Evolutionary conservation across 768 basidiomycete species (phyloP), one percentile per base, ranked within the genome.

Genomic region (Phlegmacium glaucopus): DNA sequence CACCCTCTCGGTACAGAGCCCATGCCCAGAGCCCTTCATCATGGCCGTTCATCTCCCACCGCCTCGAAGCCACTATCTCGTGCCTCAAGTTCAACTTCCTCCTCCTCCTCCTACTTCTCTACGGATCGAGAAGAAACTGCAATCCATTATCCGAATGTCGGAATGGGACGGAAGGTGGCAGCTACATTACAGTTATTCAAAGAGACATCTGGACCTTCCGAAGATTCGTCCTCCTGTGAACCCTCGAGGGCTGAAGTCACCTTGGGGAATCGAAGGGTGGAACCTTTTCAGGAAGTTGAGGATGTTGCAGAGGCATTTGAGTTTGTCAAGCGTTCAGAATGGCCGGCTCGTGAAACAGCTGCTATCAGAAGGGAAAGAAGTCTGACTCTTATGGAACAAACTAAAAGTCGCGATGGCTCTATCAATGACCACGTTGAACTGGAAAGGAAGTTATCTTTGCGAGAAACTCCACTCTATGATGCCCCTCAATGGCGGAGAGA

Each of bases 301-400:
- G 81, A 87, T 37, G 77, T 79, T 18, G 78, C 85, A 51, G 76
- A 86, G 13, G 77, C 83, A 59, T 90, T 82, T 59, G 80, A 90
- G 70, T 90, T 89, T 56, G 86, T 90, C 39, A 90, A 88, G 61
- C 79, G 89, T 36, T 82, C 90, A 12, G 89, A 87, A 54, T 90
- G 90, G 90, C 87, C 85, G 1, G 87, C 88, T 62, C 79, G 85
- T 34, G 89, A 89, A 67, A 71, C 79, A 5, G 85, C 82, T 46
- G 85, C 83, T 15, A 70, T 83, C 41, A 74, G 87, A 47, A 72
- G 87, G 48, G 83, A 87, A 60, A 81, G 77, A 63, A 89, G 87
- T 59, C 70, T 75, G 29, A 79, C 81, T 15, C 73, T 72, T 16
- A 61, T 86, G 45, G 80, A 85, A 48, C 73, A 78, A 46, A 52